Percentiles rank a stretch among this genome's conserved stretches.
phyloP scores from a whole-genome alignment of 129 eudicot species.

The Saussurea involucrata region DNA sequence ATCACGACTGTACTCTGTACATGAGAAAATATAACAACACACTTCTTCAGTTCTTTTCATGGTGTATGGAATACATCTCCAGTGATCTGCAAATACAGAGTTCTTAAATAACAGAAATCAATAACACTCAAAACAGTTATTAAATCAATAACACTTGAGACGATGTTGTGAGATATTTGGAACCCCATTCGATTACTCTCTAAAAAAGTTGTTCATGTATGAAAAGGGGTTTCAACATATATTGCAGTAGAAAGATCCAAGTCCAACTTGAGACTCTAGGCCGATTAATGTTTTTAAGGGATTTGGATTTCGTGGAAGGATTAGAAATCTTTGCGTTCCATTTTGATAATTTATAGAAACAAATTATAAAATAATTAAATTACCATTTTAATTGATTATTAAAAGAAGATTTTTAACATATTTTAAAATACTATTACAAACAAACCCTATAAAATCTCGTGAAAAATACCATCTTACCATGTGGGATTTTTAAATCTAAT shows the following conservation, averaged over 20 bases:
- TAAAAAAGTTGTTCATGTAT: not conserved
- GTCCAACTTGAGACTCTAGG: too few species aligned
- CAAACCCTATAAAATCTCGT: too few species aligned
- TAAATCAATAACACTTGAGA: not conserved
- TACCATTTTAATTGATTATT: not conserved
- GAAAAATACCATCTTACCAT: not conserved
- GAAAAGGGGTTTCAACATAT: not conserved
- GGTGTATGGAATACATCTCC: constrained; percentile 4
- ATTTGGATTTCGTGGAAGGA: not conserved
- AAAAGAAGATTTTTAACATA: too few species aligned
- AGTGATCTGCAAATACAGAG: constrained; percentile 5
- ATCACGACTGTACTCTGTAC: constrained; percentile 34
- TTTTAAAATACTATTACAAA: too few species aligned
- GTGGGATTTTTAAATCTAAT: not conserved
- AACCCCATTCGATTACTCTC: not conserved
- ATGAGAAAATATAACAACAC: constrained; percentile 9
- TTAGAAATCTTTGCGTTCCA: not conserved
- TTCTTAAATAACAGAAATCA: constrained; percentile 1
- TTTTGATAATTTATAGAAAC: not conserved
- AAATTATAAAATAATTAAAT: too few species aligned
- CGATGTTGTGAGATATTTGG: not conserved
- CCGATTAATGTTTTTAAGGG: not conserved
- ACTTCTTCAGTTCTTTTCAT: not conserved
- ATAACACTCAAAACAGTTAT: too few species aligned
- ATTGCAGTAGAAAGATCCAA: not conserved